Evolutionary conservation across 2,329 filamentous ascomycete species (phyloP).

Genomic region (Nannizziopsis arthrosporioides): DNA sequence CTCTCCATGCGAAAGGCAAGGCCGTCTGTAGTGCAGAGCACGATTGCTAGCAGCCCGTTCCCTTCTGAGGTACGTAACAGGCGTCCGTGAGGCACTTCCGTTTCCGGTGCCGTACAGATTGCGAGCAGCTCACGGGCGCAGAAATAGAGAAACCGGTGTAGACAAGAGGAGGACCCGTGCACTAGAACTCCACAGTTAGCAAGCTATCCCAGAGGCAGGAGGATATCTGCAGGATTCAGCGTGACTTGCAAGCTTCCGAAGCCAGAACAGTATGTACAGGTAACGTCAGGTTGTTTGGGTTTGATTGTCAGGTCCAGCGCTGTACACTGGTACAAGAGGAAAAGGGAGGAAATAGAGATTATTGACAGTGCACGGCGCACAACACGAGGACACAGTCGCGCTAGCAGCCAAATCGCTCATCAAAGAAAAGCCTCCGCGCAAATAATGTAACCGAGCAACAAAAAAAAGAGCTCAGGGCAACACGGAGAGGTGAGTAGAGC

Average conservation of each 20-base stretch:
- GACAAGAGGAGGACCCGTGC: neutral
- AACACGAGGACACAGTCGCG: no score
- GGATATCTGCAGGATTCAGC: neutral
- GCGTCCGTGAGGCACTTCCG: neutral
- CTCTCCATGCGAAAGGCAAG: neutral
- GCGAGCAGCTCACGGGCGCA: neutral
- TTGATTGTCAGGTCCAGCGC: no score
- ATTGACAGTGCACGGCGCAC: no score
- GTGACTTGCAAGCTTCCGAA: neutral
- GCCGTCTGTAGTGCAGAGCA: neutral
- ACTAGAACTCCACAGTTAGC: slow-evolving; percentile 5
- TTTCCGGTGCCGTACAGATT: slow-evolving; percentile 4
- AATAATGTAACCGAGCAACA: neutral
- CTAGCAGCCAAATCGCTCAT: no score
- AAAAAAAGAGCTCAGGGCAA: neutral
- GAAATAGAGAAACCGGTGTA: neutral
- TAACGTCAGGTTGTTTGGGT: neutral
- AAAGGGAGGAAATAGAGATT: no score
- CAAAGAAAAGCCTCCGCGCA: no score
- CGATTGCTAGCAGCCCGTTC: neutral
- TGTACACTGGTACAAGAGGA: no score
- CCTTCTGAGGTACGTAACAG: neutral
- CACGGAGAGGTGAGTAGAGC: neutral
- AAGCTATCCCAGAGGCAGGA: neutral
- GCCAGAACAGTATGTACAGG: neutral